A percentile compares a stretch with the other conserved stretches of the same genome.
These are phyloP conservation scores for Oryza glaberrima DNA, from an alignment of 176 grass and related monocot species.

Conservation along the genomic window DNA sequence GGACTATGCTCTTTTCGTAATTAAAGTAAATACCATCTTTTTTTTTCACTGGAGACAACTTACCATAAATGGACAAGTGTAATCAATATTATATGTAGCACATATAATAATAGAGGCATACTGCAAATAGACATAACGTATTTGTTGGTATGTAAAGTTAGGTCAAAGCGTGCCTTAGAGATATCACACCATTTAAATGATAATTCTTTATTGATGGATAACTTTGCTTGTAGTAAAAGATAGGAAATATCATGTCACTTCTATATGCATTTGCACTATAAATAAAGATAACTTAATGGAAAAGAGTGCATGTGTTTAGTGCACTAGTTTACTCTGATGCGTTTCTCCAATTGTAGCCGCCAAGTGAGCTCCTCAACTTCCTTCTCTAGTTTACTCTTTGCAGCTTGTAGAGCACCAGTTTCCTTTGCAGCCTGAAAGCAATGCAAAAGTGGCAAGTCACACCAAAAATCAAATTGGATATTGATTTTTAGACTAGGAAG, in stretches of 20 bases:
- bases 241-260: conserved; percentile 24
- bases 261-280: conserved; percentile 26
- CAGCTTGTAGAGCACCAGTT: conserved; percentile 92
- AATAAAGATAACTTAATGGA: conserved; percentile 13
- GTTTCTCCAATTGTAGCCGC: conserved; percentile 82
- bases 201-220: not conserved
- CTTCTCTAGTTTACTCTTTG: conserved; percentile 97
- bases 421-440: conserved; percentile 90
- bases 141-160: not conserved
- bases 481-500: not conserved
- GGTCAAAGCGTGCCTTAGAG: not conserved
- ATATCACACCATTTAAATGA: not conserved
- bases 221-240: conserved; percentile 4
- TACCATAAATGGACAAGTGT: not conserved
- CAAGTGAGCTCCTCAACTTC: conserved; percentile 92
- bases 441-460: conserved; percentile 7
- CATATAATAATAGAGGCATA: not conserved
- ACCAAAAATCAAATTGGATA: conserved; percentile 26
- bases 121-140: not conserved
- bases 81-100: not conserved
- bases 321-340: conserved; percentile 66
- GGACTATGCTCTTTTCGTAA: not conserved
- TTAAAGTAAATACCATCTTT: not conserved
- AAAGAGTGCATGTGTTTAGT: conserved; percentile 21
- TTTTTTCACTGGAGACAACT: not conserved